phyloP scores from a whole-genome alignment of 331 rosid species.

The Acacia pycnantha region DNA sequence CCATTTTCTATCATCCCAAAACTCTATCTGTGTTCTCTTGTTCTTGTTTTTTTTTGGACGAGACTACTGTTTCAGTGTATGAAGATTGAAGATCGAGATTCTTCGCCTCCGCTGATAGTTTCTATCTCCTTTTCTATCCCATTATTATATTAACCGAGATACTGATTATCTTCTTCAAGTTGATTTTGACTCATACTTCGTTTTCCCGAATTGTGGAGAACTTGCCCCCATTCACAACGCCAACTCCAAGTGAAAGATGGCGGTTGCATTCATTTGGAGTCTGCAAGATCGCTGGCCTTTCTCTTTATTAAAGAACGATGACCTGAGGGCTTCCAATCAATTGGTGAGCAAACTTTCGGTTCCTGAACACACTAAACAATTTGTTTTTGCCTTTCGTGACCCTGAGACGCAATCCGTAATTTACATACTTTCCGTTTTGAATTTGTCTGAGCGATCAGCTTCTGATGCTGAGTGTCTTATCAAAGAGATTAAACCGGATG shows the following conservation, averaged over 20 bases:
- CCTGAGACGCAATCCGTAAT: conserved; percentile 55
- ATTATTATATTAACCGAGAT: not conserved
- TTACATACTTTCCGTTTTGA: conserved; percentile 65
- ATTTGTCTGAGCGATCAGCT: conserved; percentile 67
- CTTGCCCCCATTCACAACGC: not conserved
- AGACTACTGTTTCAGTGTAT: not conserved
- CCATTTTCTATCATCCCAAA: not conserved
- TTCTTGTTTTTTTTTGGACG: no score
- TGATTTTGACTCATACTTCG: not conserved
- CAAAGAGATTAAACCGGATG: conserved; percentile 64
- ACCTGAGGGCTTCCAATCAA: conserved; percentile 48
- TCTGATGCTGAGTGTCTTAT: conserved; percentile 55
- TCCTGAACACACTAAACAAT: conserved; percentile 64
- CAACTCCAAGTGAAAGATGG: conserved; percentile 38
- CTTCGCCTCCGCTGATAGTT: not conserved
- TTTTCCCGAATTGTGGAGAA: not conserved
- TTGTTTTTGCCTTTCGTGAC: conserved; percentile 62
- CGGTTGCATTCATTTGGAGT: conserved; percentile 44
- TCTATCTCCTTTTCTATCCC: no score
- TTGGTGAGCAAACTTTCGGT: conserved; percentile 54
- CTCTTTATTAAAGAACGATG: conserved; percentile 42
- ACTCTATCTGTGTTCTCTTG: not conserved
- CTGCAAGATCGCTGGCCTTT: conserved; percentile 74
- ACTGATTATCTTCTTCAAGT: not conserved
- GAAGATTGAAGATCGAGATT: not conserved